These are phyloP conservation scores for Aspergillus sp. DNA, from an alignment of 2,329 filamentous ascomycete genomes.

Conservation along the genomic window DNA sequence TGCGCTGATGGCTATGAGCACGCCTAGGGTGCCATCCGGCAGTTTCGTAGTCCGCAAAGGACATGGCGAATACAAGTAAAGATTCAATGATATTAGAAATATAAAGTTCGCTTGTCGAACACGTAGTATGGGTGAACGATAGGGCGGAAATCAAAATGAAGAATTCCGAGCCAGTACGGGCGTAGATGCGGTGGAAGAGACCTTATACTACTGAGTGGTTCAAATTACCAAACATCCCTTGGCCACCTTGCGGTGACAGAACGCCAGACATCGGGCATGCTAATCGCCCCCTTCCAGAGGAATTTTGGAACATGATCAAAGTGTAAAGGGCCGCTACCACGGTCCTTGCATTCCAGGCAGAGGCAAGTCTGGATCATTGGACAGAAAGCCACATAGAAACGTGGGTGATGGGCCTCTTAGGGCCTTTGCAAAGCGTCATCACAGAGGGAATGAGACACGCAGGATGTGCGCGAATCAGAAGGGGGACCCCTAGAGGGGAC, in stretches of 20 bases:
- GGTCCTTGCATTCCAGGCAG: slow-evolving; percentile 41
- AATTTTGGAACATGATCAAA: slow-evolving; percentile 27
- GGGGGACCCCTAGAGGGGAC: slow-evolving; percentile 15
- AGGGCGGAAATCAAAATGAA: slow-evolving; percentile 18
- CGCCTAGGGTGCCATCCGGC: slow-evolving; percentile 23
- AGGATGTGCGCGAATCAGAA: slow-evolving; percentile 19
- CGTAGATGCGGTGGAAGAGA: slow-evolving; percentile 12
- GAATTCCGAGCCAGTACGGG: slow-evolving; percentile 2
- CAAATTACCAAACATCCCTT: slow-evolving; percentile 30
- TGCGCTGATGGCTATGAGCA: slow-evolving; percentile 14
- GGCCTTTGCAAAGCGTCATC: slow-evolving; percentile 30
- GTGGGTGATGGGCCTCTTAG: slow-evolving; percentile 31
- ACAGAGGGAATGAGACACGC: slow-evolving; percentile 34
- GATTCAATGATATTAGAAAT: slow-evolving; percentile 10
- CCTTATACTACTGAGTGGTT: slow-evolving; percentile 30
- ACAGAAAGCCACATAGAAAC: slow-evolving; percentile 27
- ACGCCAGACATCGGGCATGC: slow-evolving; percentile 21
- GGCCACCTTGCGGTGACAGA: slow-evolving; percentile 21
- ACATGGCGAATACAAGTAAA: slow-evolving; percentile 25
- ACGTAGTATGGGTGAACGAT: slow-evolving; percentile 4
- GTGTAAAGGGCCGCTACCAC: slow-evolving; percentile 21
- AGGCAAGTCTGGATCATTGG: slow-evolving; percentile 33
- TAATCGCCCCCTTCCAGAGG: slow-evolving; percentile 29
- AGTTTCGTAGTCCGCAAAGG: slow-evolving; percentile 29
- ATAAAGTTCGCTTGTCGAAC: slow-evolving; percentile 12